Conservation (phyloP, 441 rosid species). For the Gossypium schwendimanii region DNA sequence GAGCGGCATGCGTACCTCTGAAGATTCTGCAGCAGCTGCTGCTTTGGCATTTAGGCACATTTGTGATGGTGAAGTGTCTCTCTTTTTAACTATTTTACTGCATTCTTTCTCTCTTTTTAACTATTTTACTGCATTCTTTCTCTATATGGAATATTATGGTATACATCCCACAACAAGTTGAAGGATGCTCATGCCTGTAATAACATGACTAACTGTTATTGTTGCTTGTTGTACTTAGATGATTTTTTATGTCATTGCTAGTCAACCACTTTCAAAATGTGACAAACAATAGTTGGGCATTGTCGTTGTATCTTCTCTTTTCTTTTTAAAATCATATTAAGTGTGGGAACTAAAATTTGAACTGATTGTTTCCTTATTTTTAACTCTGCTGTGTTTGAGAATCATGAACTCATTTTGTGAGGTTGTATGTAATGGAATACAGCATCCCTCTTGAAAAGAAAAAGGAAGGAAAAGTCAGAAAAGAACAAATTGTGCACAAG, state of each 20-base stretch:
- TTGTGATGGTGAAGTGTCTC: slow-evolving; percentile 62
- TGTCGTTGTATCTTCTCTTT: neutral
- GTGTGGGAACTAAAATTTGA: neutral
- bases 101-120: slow-evolving; percentile 5
- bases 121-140: slow-evolving; percentile 5
- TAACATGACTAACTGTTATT: neutral
- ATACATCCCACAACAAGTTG: neutral
- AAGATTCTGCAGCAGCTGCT: slow-evolving; percentile 98
- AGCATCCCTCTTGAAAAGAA: neutral
- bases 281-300: neutral
- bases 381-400: neutral
- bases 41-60: slow-evolving; percentile 92
- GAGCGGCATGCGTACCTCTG: slow-evolving; percentile 90
- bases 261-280: neutral
- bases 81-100: neutral
- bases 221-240: slow-evolving; percentile 2
- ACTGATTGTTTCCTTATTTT: neutral
- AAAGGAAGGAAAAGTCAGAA: neutral
- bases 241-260: neutral
- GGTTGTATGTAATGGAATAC: neutral
- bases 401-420: slow-evolving; percentile 3
- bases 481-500: neutral
- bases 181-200: neutral
- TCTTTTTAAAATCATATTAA: neutral
- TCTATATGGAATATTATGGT: slow-evolving; percentile 5